These are phyloP conservation scores for Botrytis hyacinthi DNA, from an alignment of 2,329 filamentous ascomycete species.

Conservation along the genomic window DNA sequence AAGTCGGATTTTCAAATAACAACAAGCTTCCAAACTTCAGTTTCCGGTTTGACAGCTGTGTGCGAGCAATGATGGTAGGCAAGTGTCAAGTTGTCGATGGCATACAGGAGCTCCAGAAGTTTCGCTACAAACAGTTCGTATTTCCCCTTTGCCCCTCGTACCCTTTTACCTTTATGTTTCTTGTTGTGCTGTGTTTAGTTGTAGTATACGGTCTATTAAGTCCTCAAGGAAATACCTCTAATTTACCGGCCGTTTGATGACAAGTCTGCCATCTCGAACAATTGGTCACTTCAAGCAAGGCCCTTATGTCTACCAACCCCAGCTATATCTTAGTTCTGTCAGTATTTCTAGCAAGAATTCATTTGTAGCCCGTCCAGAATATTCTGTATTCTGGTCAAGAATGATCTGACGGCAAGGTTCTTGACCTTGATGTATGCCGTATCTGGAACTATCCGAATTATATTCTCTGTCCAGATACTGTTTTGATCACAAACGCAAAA, in stretches of 20 bases:
- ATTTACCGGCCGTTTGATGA: background rate
- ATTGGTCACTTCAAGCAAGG: background rate
- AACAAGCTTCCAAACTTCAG: background rate
- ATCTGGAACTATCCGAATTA: background rate
- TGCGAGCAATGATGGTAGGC: background rate
- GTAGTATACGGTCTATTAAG: background rate
- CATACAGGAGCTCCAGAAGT: background rate
- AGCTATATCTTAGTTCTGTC: rapidly evolving
- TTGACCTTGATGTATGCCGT: background rate
- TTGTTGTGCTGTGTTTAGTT: background rate
- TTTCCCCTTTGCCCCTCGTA: background rate
- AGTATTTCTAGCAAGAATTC: background rate
- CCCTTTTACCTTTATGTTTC: background rate
- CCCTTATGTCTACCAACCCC: background rate
- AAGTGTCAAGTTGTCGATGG: background rate
- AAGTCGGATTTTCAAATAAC: background rate
- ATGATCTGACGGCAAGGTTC: background rate
- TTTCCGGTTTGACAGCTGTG: background rate
- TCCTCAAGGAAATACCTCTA: background rate
- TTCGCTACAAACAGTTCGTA: background rate
- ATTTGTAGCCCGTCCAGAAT: background rate
- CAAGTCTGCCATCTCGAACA: background rate
- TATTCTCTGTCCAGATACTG: background rate
- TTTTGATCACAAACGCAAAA: background rate
- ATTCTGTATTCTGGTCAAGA: background rate